phyloP scores from a whole-genome alignment of 2,329 filamentous ascomycete genomes.

The Fusarium papillatum region DNA sequence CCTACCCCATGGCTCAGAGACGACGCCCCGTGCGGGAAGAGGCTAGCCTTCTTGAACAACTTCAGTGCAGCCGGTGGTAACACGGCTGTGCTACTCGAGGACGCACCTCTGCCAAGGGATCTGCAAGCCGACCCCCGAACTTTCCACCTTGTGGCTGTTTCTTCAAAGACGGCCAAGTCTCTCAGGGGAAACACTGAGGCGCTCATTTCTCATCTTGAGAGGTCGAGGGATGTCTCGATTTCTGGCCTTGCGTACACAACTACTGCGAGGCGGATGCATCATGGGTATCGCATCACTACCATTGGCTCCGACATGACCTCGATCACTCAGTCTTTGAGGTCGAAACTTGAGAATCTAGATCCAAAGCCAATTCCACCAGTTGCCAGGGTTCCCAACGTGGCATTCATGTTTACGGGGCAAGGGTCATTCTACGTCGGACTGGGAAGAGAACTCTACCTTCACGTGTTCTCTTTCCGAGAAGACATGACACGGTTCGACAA shows the following conservation, averaged over 20 bases:
- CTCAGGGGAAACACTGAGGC: conserved; percentile 71
- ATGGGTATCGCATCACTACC: conserved; percentile 68
- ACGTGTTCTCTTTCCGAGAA: conserved; percentile 47
- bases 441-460: conserved; percentile 49
- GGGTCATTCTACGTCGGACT: conserved; percentile 52
- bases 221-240: conserved; percentile 64
- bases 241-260: conserved; percentile 75
- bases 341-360: conserved; percentile 21
- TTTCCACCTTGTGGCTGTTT: conserved; percentile 71
- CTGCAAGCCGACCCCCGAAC: conserved; percentile 66
- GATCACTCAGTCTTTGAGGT: conserved; percentile 17
- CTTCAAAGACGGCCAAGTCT: conserved; percentile 66
- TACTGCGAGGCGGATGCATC: conserved; percentile 74
- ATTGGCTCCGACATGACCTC: conserved; percentile 43
- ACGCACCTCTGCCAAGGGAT: conserved; percentile 63
- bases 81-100: conserved; percentile 75
- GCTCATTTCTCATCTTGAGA: conserved; percentile 67
- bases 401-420: conserved; percentile 62
- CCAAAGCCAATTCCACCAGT: conserved; percentile 29
- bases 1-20: conserved; percentile 63
- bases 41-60: conserved; percentile 73
- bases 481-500: conserved; percentile 50
- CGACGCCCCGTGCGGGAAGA: conserved; percentile 56
- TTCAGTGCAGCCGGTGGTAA: conserved; percentile 81
- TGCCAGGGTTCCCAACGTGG: conserved; percentile 46